Percentiles rank a stretch among this genome's conserved stretches.
Evolutionary conservation across 306 rosid genomes (phyloP).

Genomic region (Elaeagnus macrophylla): DNA sequence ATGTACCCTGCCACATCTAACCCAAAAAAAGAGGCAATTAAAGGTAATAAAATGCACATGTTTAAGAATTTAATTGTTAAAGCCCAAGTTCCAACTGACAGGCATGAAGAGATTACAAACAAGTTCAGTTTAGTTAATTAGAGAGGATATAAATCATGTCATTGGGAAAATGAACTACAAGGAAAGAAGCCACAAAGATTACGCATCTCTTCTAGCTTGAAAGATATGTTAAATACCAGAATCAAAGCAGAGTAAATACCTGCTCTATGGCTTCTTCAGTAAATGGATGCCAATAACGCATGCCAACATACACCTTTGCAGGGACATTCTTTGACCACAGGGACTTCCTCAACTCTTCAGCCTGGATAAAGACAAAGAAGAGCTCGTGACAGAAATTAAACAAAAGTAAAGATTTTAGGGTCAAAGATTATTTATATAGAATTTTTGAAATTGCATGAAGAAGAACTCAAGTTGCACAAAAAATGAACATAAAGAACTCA

Average conservation of each 20-base stretch:
- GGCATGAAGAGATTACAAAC: not conserved
- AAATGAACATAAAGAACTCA: no score
- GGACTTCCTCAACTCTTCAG: slow-evolving; percentile 58
- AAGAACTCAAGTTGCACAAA: not conserved
- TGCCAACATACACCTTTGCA: slow-evolving; percentile 80
- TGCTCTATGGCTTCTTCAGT: slow-evolving; percentile 85
- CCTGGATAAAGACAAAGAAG: slow-evolving; percentile 28
- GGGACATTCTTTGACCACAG: slow-evolving; percentile 64
- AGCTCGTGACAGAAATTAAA: not conserved
- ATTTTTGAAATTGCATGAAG: not conserved
- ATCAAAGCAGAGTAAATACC: slow-evolving; percentile 29
- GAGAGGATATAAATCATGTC: no score
- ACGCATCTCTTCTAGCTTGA: not conserved
- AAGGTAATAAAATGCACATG: no score
- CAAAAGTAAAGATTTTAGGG: slow-evolving; percentile 2
- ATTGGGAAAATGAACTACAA: not conserved
- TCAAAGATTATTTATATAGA: not conserved
- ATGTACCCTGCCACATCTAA: no score
- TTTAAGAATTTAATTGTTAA: no score
- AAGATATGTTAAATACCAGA: not conserved
- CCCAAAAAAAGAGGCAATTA: no score
- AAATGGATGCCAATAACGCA: slow-evolving; percentile 98
- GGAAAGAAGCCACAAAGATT: not conserved
- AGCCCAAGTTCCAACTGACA: no score
- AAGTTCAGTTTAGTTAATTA: not conserved